These are phyloP conservation scores for Fistulifera pelliculosa DNA, from an alignment of 108 stramenopile species.

Conservation along the genomic window DNA sequence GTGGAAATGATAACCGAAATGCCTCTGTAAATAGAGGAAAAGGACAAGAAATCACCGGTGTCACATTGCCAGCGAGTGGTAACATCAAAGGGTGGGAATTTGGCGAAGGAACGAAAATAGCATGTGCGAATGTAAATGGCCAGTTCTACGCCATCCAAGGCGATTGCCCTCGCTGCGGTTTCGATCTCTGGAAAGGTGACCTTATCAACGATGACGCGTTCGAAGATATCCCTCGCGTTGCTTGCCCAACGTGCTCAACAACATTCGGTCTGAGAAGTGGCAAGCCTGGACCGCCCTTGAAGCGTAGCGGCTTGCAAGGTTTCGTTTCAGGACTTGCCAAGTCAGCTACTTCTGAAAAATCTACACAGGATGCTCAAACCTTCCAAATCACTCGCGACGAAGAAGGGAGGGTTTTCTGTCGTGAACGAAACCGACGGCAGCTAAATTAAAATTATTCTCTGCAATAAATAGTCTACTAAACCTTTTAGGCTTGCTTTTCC, in stretches of 20 bases:
- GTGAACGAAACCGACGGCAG: constrained; percentile 17
- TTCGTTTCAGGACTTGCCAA: constrained; percentile 68
- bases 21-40: constrained; percentile 38
- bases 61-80: constrained; percentile 60
- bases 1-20: constrained; percentile 13
- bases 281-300: constrained; percentile 60
- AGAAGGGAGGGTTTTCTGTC: constrained; percentile 58
- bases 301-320: constrained; percentile 60
- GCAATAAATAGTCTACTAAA: too few relatives aligned
- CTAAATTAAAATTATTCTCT: not conserved
- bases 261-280: constrained; percentile 60
- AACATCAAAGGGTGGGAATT: constrained; percentile 77
- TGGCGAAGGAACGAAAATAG: constrained; percentile 54
- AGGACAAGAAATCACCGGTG: constrained; percentile 84
- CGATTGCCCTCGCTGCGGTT: constrained; percentile 69
- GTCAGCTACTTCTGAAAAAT: constrained; percentile 52
- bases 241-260: constrained; percentile 74
- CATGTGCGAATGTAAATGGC: constrained; percentile 63
- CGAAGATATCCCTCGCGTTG: constrained; percentile 56
- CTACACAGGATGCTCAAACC: constrained; percentile 38
- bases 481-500: constrained; percentile 30
- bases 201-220: constrained; percentile 47
- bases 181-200: constrained; percentile 72
- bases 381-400: constrained; percentile 59
- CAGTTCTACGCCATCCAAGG: constrained; percentile 58